phyloP scores from a whole-genome alignment of 1,284 basidiomycete genomes.

The Tylopilus orsonianus region DNA sequence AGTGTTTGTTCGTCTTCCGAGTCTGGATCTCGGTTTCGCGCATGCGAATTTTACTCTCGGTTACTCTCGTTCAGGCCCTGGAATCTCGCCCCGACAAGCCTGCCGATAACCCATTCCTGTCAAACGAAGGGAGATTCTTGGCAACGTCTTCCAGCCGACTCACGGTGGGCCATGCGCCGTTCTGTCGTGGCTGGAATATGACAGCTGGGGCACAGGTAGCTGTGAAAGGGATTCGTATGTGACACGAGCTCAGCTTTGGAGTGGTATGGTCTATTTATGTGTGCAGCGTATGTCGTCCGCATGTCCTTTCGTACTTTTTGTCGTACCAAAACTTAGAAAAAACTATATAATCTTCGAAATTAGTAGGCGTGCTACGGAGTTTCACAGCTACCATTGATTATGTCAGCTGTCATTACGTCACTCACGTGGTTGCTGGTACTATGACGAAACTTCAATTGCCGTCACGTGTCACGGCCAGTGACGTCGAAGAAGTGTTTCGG shows the following conservation, averaged over 20 bases:
- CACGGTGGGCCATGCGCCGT: constrained; percentile 1
- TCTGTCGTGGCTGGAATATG: neutral
- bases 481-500: no score
- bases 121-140: neutral
- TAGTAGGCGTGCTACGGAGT: no score
- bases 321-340: constrained; percentile 19
- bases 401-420: no score
- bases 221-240: constrained; percentile 5
- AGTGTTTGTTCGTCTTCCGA: no score
- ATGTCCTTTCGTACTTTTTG: constrained; percentile 7
- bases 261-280: constrained; percentile 11
- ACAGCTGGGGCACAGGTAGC: neutral
- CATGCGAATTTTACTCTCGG: no score
- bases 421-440: no score
- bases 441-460: no score
- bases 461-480: no score
- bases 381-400: no score
- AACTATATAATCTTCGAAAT: constrained; percentile 11
- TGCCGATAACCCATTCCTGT: neutral
- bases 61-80: no score
- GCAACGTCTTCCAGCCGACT: neutral
- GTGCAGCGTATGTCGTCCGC: constrained; percentile 9
- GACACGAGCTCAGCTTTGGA: constrained; percentile 14
- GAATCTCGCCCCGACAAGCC: no score
- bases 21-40: no score